phyloP scores from a whole-genome alignment of 306 rosid species.

The Alnus glutinosa region DNA sequence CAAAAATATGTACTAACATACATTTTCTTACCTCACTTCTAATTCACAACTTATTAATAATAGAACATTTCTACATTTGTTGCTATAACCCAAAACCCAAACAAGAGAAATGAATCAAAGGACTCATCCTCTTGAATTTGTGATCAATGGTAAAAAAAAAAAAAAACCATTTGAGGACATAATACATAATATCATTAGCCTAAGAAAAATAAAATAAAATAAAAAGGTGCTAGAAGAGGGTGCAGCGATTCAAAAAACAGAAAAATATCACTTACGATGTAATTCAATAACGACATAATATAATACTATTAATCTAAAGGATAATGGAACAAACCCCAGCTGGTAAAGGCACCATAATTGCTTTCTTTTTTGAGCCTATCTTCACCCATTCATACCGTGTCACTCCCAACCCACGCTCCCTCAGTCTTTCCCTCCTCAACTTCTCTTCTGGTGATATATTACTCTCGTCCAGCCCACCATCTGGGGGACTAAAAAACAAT shows the following conservation, averaged over 20 bases:
- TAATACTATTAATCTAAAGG: conserved; percentile 7
- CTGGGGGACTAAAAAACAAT: conserved; percentile 77
- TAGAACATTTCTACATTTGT: neutral
- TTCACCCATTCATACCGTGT: conserved; percentile 96
- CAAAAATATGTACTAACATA: neutral
- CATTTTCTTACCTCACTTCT: neutral
- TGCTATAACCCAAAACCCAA: neutral
- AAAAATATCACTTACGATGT: neutral
- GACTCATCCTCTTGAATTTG: neutral
- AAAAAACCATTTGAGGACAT: neutral
- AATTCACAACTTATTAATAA: too few species aligned
- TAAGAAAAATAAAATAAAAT: neutral
- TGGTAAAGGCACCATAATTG: conserved; percentile 90
- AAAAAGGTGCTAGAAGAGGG: neutral
- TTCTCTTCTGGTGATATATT: conserved; percentile 87
- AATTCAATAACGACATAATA: neutral
- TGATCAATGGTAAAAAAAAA: neutral
- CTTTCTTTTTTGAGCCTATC: conserved; percentile 57
- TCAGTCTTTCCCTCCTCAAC: conserved; percentile 92
- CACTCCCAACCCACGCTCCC: conserved; percentile 95
- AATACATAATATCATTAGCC: neutral
- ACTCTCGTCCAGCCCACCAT: conserved; percentile 90
- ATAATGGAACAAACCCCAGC: conserved; percentile 73
- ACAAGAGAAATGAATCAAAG: neutral
- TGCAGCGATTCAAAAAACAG: neutral